phyloP scores from a whole-genome alignment of 495 filamentous ascomycete species.

The Daldinia vernicosa region DNA sequence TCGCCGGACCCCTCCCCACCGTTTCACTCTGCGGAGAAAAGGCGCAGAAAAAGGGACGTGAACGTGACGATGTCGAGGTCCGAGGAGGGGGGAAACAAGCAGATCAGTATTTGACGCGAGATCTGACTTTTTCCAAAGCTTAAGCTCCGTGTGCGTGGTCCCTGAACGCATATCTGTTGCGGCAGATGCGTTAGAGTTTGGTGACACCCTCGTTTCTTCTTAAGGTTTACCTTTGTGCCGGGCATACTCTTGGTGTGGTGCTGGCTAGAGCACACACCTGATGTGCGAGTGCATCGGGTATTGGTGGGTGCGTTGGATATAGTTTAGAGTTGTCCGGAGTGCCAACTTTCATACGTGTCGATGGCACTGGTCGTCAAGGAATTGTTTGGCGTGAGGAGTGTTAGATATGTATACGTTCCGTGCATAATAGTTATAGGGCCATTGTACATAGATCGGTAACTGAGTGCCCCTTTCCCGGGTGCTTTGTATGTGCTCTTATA shows the following conservation, averaged over 20 bases:
- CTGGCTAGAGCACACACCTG: not conserved
- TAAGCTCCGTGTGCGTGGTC: not conserved
- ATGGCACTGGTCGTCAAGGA: not conserved
- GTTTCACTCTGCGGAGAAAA: not conserved
- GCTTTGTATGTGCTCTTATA: slow-evolving; percentile 2
- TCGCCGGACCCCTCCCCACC: not conserved
- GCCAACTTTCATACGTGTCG: not conserved
- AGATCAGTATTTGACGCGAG: not conserved
- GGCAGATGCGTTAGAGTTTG: not conserved
- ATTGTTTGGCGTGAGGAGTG: not conserved
- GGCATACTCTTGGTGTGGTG: not conserved
- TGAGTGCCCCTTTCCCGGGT: not conserved
- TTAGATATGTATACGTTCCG: not conserved
- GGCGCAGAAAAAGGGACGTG: not conserved
- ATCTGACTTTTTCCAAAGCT: slow-evolving; percentile 3
- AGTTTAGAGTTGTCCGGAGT: not conserved
- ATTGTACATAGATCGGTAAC: not conserved
- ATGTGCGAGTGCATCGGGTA: not conserved
- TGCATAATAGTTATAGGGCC: not conserved
- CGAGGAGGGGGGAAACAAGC: too few relatives aligned
- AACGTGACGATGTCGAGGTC: slow-evolving; percentile 13
- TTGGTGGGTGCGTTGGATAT: not conserved
- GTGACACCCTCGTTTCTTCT: not conserved
- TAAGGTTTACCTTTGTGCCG: slow-evolving; percentile 13
- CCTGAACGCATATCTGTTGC: not conserved